Conservation (phyloP, 1,284 basidiomycete genomes). For the Butyriboletus appendiculatus region DNA sequence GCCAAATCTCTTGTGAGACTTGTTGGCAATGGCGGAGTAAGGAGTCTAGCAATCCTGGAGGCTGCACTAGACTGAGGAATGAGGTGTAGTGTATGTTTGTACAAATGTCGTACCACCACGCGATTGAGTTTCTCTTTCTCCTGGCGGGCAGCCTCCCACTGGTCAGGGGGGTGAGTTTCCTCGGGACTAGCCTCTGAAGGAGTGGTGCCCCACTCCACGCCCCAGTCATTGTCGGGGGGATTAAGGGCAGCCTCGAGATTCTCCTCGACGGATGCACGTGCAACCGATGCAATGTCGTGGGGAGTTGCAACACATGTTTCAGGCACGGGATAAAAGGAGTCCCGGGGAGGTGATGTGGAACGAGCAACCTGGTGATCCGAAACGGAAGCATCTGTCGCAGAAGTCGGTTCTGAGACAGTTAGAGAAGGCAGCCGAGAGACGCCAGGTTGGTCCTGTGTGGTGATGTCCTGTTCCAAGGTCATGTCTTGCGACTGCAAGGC, state of each 20-base stretch:
- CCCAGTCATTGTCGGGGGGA: conserved; percentile 47
- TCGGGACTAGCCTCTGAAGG: conserved; percentile 14
- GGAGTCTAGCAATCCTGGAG: conserved; percentile 60
- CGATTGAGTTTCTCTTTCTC: conserved; percentile 60
- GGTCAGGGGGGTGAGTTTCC: conserved; percentile 43
- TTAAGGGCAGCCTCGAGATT: conserved; percentile 28
- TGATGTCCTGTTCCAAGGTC: background rate
- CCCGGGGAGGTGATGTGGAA: background rate
- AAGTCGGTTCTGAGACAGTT: background rate
- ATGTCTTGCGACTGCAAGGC: background rate
- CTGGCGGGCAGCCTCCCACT: conserved; percentile 66
- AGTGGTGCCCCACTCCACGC: conserved; percentile 39
- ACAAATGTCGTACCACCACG: conserved; percentile 50
- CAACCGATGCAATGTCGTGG: background rate
- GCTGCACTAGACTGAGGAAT: conserved; percentile 44
- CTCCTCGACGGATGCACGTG: background rate
- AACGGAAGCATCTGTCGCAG: background rate
- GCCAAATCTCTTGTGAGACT: conserved; percentile 52
- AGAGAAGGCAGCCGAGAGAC: background rate
- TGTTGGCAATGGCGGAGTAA: conserved; percentile 56
- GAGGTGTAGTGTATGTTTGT: conserved; percentile 17
- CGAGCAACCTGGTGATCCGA: conserved; percentile 4
- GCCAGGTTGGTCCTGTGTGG: background rate
- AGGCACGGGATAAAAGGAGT: background rate
- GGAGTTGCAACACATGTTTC: background rate